Percentiles rank a stretch among this genome's conserved stretches.
These are phyloP conservation scores for Alternaria dauci DNA, from an alignment of 2,329 filamentous ascomycete species.

Conservation along the genomic window DNA sequence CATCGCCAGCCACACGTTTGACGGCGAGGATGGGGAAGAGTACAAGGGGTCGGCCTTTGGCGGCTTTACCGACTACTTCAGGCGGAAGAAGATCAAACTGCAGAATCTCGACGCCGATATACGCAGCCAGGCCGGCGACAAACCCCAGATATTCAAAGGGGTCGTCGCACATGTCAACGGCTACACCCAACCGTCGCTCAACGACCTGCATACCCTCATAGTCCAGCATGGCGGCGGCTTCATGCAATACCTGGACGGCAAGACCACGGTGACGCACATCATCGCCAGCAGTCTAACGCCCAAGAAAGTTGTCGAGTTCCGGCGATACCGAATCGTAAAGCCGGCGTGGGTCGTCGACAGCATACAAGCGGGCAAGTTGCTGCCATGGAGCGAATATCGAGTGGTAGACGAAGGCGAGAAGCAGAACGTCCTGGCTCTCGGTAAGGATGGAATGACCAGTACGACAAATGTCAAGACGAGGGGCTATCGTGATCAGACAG, in stretches of 20 bases:
- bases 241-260: slow-evolving; percentile 91
- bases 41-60: slow-evolving; percentile 88
- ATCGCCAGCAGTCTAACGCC: slow-evolving; percentile 89
- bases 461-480: slow-evolving; percentile 67
- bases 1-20: slow-evolving; percentile 75
- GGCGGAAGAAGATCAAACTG: slow-evolving; percentile 95
- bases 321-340: slow-evolving; percentile 88
- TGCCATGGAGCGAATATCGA: slow-evolving; percentile 87
- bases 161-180: slow-evolving; percentile 92
- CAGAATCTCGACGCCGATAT: slow-evolving; percentile 91
- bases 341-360: slow-evolving; percentile 95
- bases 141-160: slow-evolving; percentile 87
- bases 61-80: slow-evolving; percentile 90
- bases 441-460: slow-evolving; percentile 70
- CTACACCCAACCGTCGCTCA: slow-evolving; percentile 92
- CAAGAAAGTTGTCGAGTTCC: slow-evolving; percentile 91
- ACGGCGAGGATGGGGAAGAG: slow-evolving; percentile 86
- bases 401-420: slow-evolving; percentile 83
- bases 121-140: slow-evolving; percentile 71
- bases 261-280: slow-evolving; percentile 95
- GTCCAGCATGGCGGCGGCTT: slow-evolving; percentile 95
- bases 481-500: slow-evolving; percentile 82
- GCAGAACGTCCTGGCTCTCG: slow-evolving; percentile 77
- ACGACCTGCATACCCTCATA: slow-evolving; percentile 85
- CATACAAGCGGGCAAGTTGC: slow-evolving; percentile 77